Evolutionary conservation across 306 rosid species (phyloP).

Genomic region (Vigna unguiculata): DNA sequence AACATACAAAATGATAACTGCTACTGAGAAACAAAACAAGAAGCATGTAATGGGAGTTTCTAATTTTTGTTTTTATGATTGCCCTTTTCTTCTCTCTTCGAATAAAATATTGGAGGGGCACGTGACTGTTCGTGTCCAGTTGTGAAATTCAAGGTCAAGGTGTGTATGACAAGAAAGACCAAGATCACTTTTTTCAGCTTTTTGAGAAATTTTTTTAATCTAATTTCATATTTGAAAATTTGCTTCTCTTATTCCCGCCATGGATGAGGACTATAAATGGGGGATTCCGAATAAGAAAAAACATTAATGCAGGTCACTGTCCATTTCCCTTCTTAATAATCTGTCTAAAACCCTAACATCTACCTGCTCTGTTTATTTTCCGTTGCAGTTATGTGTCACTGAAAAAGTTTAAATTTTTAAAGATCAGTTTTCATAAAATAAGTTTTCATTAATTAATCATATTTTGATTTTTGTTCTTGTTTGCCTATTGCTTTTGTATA

Average conservation of each 20-base stretch:
- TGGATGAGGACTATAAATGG: conserved; percentile 13
- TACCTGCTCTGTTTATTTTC: not conserved
- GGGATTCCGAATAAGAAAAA: not conserved
- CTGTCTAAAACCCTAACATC: not conserved
- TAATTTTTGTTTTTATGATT: conserved; percentile 51
- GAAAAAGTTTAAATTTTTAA: not conserved
- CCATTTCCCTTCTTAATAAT: conserved; percentile 22
- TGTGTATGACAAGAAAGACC: conserved; percentile 11
- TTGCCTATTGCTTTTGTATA: too few species aligned
- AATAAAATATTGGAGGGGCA: conserved; percentile 44
- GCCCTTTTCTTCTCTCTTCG: conserved; percentile 21
- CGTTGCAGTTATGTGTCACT: not conserved
- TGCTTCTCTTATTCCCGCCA: conserved; percentile 67
- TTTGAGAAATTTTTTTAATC: conserved; percentile 29
- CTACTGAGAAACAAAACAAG: conserved; percentile 34
- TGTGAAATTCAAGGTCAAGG: conserved; percentile 54
- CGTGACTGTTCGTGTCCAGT: conserved; percentile 61
- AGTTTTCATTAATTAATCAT: too few species aligned
- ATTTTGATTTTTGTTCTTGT: too few species aligned
- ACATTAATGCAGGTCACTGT: conserved; percentile 10
- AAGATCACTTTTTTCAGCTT: conserved; percentile 54
- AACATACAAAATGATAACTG: conserved; percentile 2
- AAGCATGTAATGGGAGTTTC: conserved; percentile 42
- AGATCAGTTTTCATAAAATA: not conserved
- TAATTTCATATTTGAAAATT: conserved; percentile 43